These are phyloP conservation scores for Begonia loranthoides DNA, from an alignment of 306 rosid species.

Conservation along the genomic window DNA sequence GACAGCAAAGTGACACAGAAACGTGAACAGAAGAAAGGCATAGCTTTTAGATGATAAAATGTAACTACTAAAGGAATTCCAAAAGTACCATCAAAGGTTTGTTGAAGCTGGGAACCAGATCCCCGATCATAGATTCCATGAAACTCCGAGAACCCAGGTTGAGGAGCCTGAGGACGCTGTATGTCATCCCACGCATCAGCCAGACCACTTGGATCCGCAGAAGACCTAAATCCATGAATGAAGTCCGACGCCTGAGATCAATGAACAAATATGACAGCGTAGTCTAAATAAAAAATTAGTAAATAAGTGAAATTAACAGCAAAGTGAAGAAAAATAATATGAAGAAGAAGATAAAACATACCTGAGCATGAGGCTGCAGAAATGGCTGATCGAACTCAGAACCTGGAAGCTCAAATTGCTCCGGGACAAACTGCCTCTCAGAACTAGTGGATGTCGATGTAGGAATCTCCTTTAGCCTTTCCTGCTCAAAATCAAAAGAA, in stretches of 20 bases:
- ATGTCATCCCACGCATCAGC: constrained; percentile 80
- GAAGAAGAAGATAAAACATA: constrained; percentile 4
- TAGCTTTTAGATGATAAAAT: too few relatives aligned
- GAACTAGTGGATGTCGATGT: constrained; percentile 31
- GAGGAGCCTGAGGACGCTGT: constrained; percentile 28
- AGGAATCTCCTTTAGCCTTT: constrained; percentile 80
- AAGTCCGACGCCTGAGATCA: constrained; percentile 53
- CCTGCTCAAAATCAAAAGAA: constrained; percentile 21
- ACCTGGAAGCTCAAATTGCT: constrained; percentile 42
- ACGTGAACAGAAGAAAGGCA: too few relatives aligned
- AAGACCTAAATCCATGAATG: constrained; percentile 51
- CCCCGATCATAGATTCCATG: constrained; percentile 22
- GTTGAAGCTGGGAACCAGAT: constrained; percentile 31
- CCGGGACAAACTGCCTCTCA: constrained; percentile 27
- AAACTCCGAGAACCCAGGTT: constrained; percentile 15
- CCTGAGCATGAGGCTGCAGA: constrained; percentile 48
- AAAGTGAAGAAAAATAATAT: neutral
- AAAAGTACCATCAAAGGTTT: constrained; percentile 48
- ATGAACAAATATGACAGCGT: neutral
- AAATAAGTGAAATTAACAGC: too few relatives aligned
- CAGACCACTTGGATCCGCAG: constrained; percentile 39
- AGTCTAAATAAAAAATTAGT: neutral
- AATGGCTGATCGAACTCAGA: constrained; percentile 60
- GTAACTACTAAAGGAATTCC: neutral
- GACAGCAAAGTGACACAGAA: too few relatives aligned